phyloP scores from a whole-genome alignment of 192 early-diverging fungal species.

The Martensiomyces pterosporus region DNA sequence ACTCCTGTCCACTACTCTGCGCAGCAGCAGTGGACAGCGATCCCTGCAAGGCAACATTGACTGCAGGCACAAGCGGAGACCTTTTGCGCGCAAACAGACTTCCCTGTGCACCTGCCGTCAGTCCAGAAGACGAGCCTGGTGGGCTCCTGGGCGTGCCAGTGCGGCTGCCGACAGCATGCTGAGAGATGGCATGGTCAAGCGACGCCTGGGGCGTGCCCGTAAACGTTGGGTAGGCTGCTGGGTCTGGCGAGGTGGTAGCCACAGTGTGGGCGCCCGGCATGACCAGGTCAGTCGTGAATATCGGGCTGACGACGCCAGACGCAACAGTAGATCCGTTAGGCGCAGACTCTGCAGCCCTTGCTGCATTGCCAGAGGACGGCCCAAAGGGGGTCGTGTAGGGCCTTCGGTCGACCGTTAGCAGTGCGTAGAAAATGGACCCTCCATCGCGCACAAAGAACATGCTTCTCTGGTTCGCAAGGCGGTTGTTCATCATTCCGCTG shows the following conservation, averaged over 20 bases:
- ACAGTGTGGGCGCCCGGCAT: slow-evolving; percentile 33
- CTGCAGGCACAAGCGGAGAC: not conserved
- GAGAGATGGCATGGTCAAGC: slow-evolving; percentile 5
- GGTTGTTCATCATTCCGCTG: slow-evolving; percentile 47
- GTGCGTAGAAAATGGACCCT: slow-evolving; percentile 36
- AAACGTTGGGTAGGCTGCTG: slow-evolving; percentile 8
- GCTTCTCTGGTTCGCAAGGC: slow-evolving; percentile 34
- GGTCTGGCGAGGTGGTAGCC: slow-evolving; percentile 40
- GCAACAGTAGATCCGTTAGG: slow-evolving; percentile 13
- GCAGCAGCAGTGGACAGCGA: too few relatives aligned
- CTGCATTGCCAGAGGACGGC: too few relatives aligned
- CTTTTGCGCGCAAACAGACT: not conserved
- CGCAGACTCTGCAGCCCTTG: not conserved
- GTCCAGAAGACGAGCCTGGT: not conserved
- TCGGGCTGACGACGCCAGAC: slow-evolving; percentile 10
- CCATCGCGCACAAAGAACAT: slow-evolving; percentile 52
- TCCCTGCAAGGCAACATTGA: not conserved
- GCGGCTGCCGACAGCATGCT: slow-evolving; percentile 1
- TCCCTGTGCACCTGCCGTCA: not conserved
- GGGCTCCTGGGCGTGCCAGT: not conserved
- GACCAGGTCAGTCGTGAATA: slow-evolving; percentile 6
- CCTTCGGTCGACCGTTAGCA: slow-evolving; percentile 25
- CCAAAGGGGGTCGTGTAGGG: slow-evolving; percentile 36
- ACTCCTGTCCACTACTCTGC: too few relatives aligned
- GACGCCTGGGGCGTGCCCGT: slow-evolving; percentile 1